Base-by-base conservation (phyloP, 2,329 filamentous ascomycete genomes). In the Sporothrix pseudoabietina region DNA sequence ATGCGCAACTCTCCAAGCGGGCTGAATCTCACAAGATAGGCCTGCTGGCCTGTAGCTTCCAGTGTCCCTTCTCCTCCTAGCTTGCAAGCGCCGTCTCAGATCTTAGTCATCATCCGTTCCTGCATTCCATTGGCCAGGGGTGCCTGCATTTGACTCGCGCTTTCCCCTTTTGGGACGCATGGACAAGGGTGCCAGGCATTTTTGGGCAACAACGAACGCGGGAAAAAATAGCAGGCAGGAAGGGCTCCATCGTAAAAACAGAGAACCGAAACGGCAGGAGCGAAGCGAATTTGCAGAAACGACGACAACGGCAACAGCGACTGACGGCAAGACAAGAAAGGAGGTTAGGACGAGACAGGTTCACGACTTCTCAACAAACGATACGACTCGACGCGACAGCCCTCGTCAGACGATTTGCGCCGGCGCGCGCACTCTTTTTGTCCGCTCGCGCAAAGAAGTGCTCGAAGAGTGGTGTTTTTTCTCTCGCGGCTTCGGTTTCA, bases 211-310 rank as follows among this genome's bases (percentile, higher is more conserved):
- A 59, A 61, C 70, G 70, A 52, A 70, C 73, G 54, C 63, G 73
- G 73, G 70, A 74, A 74, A 74, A 74, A 68, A 66, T 49, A 73
- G 22, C 26, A 71, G 44, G 66, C n/a, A 49, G 19, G 12, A 66
- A 35, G 35, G 49, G 49, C 39, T 55, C 54, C 57, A 65, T 44
- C 35, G 44, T 44, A 63, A 66, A 44, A 59, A 55, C 69, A 68
- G 47, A 68, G 35, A 73, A 69, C 30, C 30, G 41, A 30, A 57
- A 59, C 61, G 52, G 55, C 49, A 68, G 32, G 41, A 44, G 71
- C 57, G 41, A 69, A 26, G 8, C 7, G 9, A 55, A 55, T 26
- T 26, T 22, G 52, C 52, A 55, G 39, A 44, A 44, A 55, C 52
- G 52, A 55, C 55, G 30, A 30, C 41, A 68, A 69, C 47, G 52